phyloP scores from a whole-genome alignment of 2,329 filamentous ascomycete genomes.

The Nannizzia gypsea region DNA sequence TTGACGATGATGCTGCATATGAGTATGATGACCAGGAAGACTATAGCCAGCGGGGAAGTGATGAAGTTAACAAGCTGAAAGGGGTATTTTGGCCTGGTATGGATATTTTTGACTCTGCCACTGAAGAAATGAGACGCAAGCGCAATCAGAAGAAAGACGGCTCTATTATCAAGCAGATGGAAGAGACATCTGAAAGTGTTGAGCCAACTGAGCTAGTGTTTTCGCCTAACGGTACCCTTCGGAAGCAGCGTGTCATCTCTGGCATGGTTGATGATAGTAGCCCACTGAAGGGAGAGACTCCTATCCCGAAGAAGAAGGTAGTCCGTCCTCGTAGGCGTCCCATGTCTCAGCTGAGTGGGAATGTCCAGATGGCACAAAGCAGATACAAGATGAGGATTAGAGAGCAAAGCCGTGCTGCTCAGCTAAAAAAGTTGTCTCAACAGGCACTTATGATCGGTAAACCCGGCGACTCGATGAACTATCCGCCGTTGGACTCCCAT shows the following conservation, averaged over 20 bases:
- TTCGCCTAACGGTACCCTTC: slow-evolving; percentile 32
- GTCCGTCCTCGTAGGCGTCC: slow-evolving; percentile 19
- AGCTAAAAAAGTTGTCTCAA: slow-evolving; percentile 11
- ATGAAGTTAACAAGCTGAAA: slow-evolving; percentile 35
- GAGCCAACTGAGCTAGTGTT: slow-evolving; percentile 39
- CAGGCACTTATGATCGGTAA: slow-evolving; percentile 17
- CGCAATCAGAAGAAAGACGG: slow-evolving; percentile 43
- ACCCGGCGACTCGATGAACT: slow-evolving; percentile 24
- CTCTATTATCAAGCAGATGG: slow-evolving; percentile 35
- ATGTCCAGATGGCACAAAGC: slow-evolving; percentile 20
- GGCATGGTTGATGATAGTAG: slow-evolving; percentile 39
- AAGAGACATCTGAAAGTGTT: slow-evolving; percentile 33
- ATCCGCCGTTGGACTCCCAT: slow-evolving; percentile 22
- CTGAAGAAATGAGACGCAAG: slow-evolving; percentile 37
- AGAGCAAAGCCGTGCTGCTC: slow-evolving; percentile 9
- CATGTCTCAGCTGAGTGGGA: slow-evolving; percentile 25
- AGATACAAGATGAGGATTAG: slow-evolving; percentile 19
- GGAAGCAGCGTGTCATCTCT: slow-evolving; percentile 36
- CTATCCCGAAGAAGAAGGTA: slow-evolving; percentile 28
- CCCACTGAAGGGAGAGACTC: slow-evolving; percentile 35
- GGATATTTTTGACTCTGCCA: slow-evolving; percentile 42
- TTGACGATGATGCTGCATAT: slow-evolving; percentile 16
- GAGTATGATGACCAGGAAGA: slow-evolving; percentile 16
- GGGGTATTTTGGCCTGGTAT: slow-evolving; percentile 41
- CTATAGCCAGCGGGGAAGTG: slow-evolving; percentile 14